Evolutionary conservation across 164 flowering plant species (phyloP), one percentile per base, ranked within the genome.

Genomic region (Aristolochia californica): DNA sequence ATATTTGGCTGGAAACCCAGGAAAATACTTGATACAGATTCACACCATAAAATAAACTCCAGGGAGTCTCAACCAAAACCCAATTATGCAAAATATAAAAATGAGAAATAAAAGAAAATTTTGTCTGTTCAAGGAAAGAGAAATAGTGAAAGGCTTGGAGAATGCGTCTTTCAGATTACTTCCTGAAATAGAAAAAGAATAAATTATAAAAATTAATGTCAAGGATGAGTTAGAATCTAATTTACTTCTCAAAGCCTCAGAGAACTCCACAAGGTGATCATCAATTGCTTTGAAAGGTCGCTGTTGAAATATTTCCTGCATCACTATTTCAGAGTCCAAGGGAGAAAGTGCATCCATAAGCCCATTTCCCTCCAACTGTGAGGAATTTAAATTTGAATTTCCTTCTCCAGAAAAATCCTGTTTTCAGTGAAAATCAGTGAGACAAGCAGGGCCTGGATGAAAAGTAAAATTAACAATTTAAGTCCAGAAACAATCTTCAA

Each of bases 221-320:
- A 27, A 58, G 52, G 13, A 47, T 45, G 28, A 27, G 9, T 7
- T n/a, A 34, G 43, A 17, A 47, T 17, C 55, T 17, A 60, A 21
- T 82, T 65, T 84, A 93, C 98, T 87, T 77, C 95, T 78, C 64
- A 94, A 20, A 48, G 97, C 85, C 77, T 94, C 99, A 28, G 97
- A 85, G 69, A 90, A 94, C 75, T 94, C 99, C 60, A 83, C 59
- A 50, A 87, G 93, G 76, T 94, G 95, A 30, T 90, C 95, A 73
- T 94, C 99, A 59, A 59, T 63, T 57, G 78, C 88, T 48, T 71
- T 74, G 51, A 69, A 60, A 68, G 80, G 74, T 65, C 82, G 71
- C 57, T 66, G 77, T 64, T 79, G 83, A 66, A 83, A 74, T 65
- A 84, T 60, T 40, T 93, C 96, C 57, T 77, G 72, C 45, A 77